Base-by-base conservation (phyloP, 148 eudicot genomes). In the Dysphania ambrosioides region DNA sequence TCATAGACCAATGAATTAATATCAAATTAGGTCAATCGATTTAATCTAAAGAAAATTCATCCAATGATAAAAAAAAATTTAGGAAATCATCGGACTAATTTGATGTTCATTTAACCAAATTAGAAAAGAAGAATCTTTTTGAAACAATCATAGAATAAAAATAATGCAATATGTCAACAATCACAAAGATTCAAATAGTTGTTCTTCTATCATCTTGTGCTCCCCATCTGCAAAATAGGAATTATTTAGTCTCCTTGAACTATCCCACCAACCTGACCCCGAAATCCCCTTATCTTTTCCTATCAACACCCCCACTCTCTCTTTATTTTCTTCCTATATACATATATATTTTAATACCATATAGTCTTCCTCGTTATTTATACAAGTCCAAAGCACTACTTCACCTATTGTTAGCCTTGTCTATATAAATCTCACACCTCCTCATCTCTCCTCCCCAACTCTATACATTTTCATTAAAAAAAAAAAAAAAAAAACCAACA, bases 221-320 rank as follows among this genome's bases (percentile, higher is more conserved):
- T 66, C 73, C 81, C 61, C 81, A 78, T 79, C 67, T 59, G 51
- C 74, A 61, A 73, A 73, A 42, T 73, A 12, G 23, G n/a, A 66
- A 49, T 34, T 66, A 24, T 73, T 58, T 26, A 47, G 24, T 40
- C 66, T 29, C 58, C 58, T 53, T 30, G 65, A 79, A 63, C 68
- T 42, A 72, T 70, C 80, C 81, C 64, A 62, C 75, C 82, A 80
- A 71, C 75, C 79, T 64, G 71, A 80, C 66, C 76, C n/a, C 70
- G 44, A 75, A 64, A 64, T 40, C 21, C 78, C 79, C 79, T 79
- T 80, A 64, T 75, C 82, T 75, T 75, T 62, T 38, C 35, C 53
- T 42, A 56, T 74, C 77, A 68, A 60, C 73, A 41, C 49, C 40
- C 30, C 30, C 41, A 41, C n/a, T n/a, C n/a, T n/a, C 72, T 40